Conservation (phyloP, 176 grass and related monocot species). For the Ensete glaucum region DNA sequence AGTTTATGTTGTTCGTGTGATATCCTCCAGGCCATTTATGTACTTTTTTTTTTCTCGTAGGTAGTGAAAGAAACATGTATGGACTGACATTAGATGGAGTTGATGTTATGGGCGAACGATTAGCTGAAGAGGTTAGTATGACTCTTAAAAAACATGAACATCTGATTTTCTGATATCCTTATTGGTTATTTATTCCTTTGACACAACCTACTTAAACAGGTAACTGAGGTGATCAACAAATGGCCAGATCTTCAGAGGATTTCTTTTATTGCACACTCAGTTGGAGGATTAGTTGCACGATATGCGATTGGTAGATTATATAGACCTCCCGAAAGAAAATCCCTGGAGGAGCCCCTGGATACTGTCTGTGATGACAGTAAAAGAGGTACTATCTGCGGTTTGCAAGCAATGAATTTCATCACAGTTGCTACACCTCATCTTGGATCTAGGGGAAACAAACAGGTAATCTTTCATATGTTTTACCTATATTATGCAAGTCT, state of each 20-base stretch:
- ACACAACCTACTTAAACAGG: slow-evolving; percentile 41
- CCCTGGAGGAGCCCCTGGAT: slow-evolving; percentile 26
- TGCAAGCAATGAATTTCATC: slow-evolving; percentile 89
- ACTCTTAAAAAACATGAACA: background rate
- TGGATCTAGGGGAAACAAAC: slow-evolving; percentile 92
- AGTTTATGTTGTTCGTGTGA: background rate
- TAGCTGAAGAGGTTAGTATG: slow-evolving; percentile 59
- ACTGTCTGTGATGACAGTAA: slow-evolving; percentile 4
- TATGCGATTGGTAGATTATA: slow-evolving; percentile 88
- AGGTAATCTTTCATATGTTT: slow-evolving; percentile 31
- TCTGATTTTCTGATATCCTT: background rate
- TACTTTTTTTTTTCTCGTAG: slow-evolving; percentile 28
- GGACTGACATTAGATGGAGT: slow-evolving; percentile 64
- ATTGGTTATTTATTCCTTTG: background rate
- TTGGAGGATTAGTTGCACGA: slow-evolving; percentile 92
- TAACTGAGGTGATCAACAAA: slow-evolving; percentile 56
- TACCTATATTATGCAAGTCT: background rate
- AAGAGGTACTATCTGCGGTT: slow-evolving; percentile 46
- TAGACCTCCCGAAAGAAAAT: slow-evolving; percentile 32
- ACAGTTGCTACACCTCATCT: slow-evolving; percentile 87
- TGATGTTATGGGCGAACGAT: slow-evolving; percentile 65
- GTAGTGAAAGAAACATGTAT: slow-evolving; percentile 68
- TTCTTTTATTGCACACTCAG: slow-evolving; percentile 93
- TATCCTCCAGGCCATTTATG: background rate
- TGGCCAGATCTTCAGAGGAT: slow-evolving; percentile 60